Evolutionary conservation across 1,139 yeast genomes (phyloP).

Genomic region (Citeromyces hawaiiensis): DNA sequence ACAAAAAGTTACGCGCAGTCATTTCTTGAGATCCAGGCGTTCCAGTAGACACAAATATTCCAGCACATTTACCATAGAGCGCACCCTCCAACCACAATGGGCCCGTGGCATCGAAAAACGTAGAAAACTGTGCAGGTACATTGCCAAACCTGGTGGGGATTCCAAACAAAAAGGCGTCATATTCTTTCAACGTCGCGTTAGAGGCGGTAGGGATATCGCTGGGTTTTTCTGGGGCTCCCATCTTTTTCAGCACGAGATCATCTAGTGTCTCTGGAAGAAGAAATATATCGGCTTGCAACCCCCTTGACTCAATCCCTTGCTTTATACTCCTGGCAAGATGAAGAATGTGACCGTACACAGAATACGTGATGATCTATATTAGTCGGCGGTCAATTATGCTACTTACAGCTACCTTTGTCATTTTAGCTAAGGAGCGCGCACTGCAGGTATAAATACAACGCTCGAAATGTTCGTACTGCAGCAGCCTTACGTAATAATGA

Average conservation of each 20-base stretch:
- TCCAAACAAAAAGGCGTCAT: conserved; percentile 73
- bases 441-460: neutral
- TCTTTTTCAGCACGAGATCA: conserved; percentile 38
- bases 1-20: conserved; percentile 51
- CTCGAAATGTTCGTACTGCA: neutral
- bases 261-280: conserved; percentile 75
- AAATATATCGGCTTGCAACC: conserved; percentile 57
- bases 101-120: conserved; percentile 77
- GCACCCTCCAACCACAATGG: conserved; percentile 74
- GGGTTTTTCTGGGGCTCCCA: conserved; percentile 62
- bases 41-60: conserved; percentile 68
- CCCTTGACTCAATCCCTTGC: conserved; percentile 62
- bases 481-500: neutral
- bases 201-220: conserved; percentile 54
- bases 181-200: conserved; percentile 39
- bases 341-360: conserved; percentile 71
- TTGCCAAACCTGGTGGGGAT: conserved; percentile 77
- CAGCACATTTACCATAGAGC: conserved; percentile 64
- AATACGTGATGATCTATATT: conserved; percentile 49
- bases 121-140: conserved; percentile 69
- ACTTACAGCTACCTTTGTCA: neutral
- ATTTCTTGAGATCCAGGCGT: conserved; percentile 81
- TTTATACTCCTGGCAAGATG: conserved; percentile 55
- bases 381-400: neutral
- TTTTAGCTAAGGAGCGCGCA: neutral